A percentile compares a stretch with the other conserved stretches of the same genome.
These are phyloP conservation scores for Thamnidium elegans DNA, from an alignment of 192 early-diverging fungal species.

Conservation along the genomic window DNA sequence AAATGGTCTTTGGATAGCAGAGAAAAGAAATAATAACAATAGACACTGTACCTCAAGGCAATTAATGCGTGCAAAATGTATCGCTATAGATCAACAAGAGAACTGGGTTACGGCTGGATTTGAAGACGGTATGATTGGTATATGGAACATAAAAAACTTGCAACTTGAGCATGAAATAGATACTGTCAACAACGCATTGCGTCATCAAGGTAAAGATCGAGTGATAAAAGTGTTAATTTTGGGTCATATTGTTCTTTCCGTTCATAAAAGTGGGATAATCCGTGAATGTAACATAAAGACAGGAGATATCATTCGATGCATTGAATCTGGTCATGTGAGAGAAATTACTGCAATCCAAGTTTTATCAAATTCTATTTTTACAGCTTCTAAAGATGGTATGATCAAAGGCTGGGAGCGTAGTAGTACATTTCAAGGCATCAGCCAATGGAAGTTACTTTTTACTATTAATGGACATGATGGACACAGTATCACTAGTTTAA, in stretches of 20 bases:
- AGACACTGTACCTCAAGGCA: not conserved
- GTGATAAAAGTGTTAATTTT: not conserved
- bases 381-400: slow-evolving; percentile 29
- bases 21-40: slow-evolving; percentile 4
- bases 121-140: slow-evolving; percentile 26
- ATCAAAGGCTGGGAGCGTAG: slow-evolving; percentile 28
- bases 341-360: slow-evolving; percentile 20
- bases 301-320: slow-evolving; percentile 25
- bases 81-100: slow-evolving; percentile 22
- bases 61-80: slow-evolving; percentile 4
- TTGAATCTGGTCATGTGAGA: slow-evolving; percentile 18
- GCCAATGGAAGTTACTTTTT: slow-evolving; percentile 25
- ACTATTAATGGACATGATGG: slow-evolving; percentile 15
- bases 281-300: slow-evolving; percentile 29
- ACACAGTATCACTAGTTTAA: slow-evolving; percentile 16
- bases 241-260: slow-evolving; percentile 20
- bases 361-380: slow-evolving; percentile 14
- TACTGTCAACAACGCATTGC: not conserved
- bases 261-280: slow-evolving; percentile 25
- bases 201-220: not conserved
- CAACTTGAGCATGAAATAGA: slow-evolving; percentile 5
- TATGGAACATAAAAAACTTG: slow-evolving; percentile 25
- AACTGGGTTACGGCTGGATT: slow-evolving; percentile 24
- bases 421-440: not conserved
- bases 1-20: slow-evolving; percentile 3